These are phyloP conservation scores for Viscum album DNA, from an alignment of 177 flowering plant genomes.

Conservation along the genomic window DNA sequence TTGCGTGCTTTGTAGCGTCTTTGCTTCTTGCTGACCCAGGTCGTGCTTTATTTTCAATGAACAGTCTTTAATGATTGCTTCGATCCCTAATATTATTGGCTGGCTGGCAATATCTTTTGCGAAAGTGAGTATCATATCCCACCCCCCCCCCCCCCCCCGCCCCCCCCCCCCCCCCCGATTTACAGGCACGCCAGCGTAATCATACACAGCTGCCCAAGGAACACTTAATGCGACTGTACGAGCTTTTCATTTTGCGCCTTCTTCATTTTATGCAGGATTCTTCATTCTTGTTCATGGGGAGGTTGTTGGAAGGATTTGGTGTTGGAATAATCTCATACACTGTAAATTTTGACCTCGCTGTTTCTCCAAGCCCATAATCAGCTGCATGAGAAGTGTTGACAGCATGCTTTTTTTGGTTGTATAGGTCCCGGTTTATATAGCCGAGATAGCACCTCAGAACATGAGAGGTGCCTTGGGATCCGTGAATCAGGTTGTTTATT, in stretches of 20 bases:
- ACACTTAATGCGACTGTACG: no score
- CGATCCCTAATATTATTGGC: conserved; percentile 72
- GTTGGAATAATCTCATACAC: conserved; percentile 82
- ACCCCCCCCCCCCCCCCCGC: no score
- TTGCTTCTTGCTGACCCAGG: neutral
- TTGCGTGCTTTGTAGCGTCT: no score
- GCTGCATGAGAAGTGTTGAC: neutral
- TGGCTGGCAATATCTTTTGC: conserved; percentile 81
- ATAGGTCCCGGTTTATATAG: conserved; percentile 94
- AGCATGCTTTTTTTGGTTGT: conserved; percentile 5
- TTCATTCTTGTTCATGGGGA: conserved; percentile 78
- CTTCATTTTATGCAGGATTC: conserved; percentile 35
- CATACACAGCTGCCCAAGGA: no score
- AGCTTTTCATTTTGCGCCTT: no score
- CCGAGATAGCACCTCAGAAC: conserved; percentile 83
- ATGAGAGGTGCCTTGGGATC: conserved; percentile 71
- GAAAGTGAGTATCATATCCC: conserved; percentile 40
- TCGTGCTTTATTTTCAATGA: conserved; percentile 7
- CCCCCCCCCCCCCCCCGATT: neutral
- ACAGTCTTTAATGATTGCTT: conserved; percentile 76
- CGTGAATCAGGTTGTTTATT: conserved; percentile 54
- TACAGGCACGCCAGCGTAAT: neutral
- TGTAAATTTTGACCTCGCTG: conserved; percentile 23
- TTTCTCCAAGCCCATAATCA: neutral
- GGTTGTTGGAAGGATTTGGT: conserved; percentile 82